Conservation (phyloP, 225 moss, liverwort and hornwort species). For the Pseudisothecium myosuroides region DNA sequence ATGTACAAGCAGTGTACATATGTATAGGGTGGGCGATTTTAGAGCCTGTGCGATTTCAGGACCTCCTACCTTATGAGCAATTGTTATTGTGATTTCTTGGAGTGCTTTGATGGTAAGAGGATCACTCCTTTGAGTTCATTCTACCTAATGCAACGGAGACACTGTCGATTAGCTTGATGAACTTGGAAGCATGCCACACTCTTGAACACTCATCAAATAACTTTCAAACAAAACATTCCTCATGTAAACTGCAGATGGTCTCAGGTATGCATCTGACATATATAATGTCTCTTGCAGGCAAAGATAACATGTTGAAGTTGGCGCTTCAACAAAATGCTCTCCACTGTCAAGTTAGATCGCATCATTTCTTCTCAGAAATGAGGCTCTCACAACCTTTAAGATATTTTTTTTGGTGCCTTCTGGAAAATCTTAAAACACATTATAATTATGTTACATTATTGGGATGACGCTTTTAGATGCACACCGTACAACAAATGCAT, state of each 20-base stretch:
- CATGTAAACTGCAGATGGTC: neutral
- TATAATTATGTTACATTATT: neutral
- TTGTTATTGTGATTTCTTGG: neutral
- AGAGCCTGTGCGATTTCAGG: too few species aligned
- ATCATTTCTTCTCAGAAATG: neutral
- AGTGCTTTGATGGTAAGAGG: neutral
- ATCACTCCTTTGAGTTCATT: neutral
- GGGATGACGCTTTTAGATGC: neutral
- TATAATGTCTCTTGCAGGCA: neutral
- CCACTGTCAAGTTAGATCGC: neutral
- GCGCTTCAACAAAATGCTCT: neutral
- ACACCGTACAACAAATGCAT: neutral
- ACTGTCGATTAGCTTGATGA: neutral
- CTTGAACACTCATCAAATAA: neutral
- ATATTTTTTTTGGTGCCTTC: neutral
- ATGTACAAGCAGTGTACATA: too few species aligned
- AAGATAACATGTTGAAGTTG: neutral
- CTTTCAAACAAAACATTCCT: neutral
- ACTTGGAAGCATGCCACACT: neutral
- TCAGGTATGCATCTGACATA: neutral
- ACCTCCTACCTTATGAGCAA: too few species aligned
- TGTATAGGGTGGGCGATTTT: too few species aligned
- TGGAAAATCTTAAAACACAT: neutral
- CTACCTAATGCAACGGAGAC: neutral
- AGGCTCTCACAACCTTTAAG: neutral